Conservation (phyloP, 495 filamentous ascomycete genomes). For the Aspergillus hancockii region DNA sequence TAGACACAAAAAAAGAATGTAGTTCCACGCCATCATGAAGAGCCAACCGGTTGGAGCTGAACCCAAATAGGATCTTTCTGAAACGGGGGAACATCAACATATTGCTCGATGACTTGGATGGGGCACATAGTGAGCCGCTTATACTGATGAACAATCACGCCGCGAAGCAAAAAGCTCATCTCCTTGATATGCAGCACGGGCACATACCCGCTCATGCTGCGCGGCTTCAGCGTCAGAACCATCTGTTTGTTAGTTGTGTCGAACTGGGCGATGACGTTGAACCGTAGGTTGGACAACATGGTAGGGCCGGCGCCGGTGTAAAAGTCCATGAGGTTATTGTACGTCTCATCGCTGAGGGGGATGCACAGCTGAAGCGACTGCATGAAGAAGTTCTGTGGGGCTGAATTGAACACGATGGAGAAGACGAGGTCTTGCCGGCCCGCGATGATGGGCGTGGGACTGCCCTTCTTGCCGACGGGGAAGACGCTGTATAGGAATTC, state of each 20-base stretch:
- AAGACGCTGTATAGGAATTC: not conserved
- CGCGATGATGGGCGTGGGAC: not conserved
- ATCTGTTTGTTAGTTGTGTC: conserved; percentile 1
- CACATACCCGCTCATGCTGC: conserved; percentile 6
- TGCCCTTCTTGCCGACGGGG: not conserved
- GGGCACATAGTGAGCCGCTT: too few relatives aligned
- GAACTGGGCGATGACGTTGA: conserved; percentile 21
- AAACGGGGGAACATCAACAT: too few relatives aligned
- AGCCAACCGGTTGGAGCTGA: too few relatives aligned
- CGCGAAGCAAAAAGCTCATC: conserved; percentile 22
- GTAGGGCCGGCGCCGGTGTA: conserved; percentile 19
- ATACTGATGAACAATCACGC: conserved; percentile 16
- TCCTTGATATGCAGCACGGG: not conserved
- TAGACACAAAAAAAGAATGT: too few relatives aligned
- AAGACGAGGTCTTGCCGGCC: conserved; percentile 10
- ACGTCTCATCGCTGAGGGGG: conserved; percentile 1
- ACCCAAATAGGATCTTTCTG: too few relatives aligned
- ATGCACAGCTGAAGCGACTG: conserved; percentile 6
- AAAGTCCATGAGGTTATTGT: not conserved
- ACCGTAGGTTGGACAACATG: conserved; percentile 28
- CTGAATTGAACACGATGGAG: not conserved
- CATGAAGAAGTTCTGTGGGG: conserved; percentile 6
- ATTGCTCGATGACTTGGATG: too few relatives aligned
- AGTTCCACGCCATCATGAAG: too few relatives aligned
- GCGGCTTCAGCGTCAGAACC: conserved; percentile 12